phyloP scores from a whole-genome alignment of 208 protist species.

The Trichomonas vaginalis region DNA sequence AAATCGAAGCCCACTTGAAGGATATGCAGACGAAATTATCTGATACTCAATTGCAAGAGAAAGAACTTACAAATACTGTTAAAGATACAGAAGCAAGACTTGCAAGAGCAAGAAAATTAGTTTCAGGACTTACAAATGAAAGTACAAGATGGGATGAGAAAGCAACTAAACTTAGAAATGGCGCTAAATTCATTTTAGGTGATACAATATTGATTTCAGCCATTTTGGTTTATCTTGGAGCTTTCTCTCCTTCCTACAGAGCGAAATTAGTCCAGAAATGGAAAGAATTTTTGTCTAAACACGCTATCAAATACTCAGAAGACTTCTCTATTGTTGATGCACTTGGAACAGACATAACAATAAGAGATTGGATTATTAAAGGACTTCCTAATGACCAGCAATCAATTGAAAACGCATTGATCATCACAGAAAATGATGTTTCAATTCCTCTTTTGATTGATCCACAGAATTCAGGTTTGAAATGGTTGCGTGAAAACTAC shows the following conservation, averaged over 20 bases:
- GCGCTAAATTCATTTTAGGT: constrained; percentile 52
- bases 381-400: constrained; percentile 79
- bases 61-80: constrained; percentile 29
- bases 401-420: constrained; percentile 86
- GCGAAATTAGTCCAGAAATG: constrained; percentile 65
- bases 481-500: constrained; percentile 82
- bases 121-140: constrained; percentile 77
- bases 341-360: constrained; percentile 56
- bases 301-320: constrained; percentile 71
- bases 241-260: constrained; percentile 81
- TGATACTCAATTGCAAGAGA: constrained; percentile 64
- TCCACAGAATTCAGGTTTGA: constrained; percentile 84
- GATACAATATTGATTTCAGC: constrained; percentile 81
- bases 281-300: constrained; percentile 61
- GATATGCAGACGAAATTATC: constrained; percentile 70
- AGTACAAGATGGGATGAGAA: constrained; percentile 65
- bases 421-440: constrained; percentile 56
- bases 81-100: constrained; percentile 32
- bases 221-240: constrained; percentile 88
- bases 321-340: constrained; percentile 68
- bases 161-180: constrained; percentile 42
- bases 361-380: constrained; percentile 87
- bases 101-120: constrained; percentile 62
- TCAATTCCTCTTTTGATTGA: constrained; percentile 94
- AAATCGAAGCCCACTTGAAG: constrained; percentile 76